A percentile compares a stretch with the other conserved stretches of the same genome.
Evolutionary conservation across 345 rosid genomes (phyloP).

Genomic region (Orychophragmus violaceus): DNA sequence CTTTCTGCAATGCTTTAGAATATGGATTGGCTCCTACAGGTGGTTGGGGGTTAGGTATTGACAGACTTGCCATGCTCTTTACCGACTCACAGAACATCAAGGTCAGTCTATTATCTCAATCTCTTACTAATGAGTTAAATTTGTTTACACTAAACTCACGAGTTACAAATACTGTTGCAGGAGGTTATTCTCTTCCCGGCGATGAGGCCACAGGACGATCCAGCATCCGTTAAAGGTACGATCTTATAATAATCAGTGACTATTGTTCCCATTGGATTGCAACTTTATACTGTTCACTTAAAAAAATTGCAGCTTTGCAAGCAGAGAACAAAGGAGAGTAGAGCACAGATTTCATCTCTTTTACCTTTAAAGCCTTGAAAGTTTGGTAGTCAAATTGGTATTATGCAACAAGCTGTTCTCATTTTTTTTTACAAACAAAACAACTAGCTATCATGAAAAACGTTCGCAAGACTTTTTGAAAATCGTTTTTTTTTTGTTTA

Average conservation of each 20-base stretch:
- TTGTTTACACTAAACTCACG: not conserved
- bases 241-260: not conserved
- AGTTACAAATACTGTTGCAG: slow-evolving; percentile 31
- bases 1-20: slow-evolving; percentile 81
- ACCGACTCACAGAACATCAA: slow-evolving; percentile 96
- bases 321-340: slow-evolving; percentile 12
- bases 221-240: slow-evolving; percentile 51
- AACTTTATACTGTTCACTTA: not conserved
- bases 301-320: slow-evolving; percentile 1
- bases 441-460: not conserved
- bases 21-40: slow-evolving; percentile 92
- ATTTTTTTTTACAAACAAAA: not conserved
- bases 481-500: not conserved
- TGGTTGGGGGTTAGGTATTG: slow-evolving; percentile 97
- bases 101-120: slow-evolving; percentile 36
- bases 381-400: slow-evolving; percentile 2
- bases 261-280: not conserved
- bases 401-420: not conserved
- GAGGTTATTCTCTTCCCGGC: slow-evolving; percentile 98
- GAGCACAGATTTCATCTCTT: slow-evolving; percentile 13
- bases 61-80: slow-evolving; percentile 78
- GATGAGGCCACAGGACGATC: slow-evolving; percentile 94
- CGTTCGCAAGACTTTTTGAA: not conserved
- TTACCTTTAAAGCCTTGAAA: not conserved
- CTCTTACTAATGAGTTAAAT: not conserved